Evolutionary conservation across 2,329 filamentous ascomycete genomes (phyloP).

Genomic region (Ceratocystiopsis brevicomis): DNA sequence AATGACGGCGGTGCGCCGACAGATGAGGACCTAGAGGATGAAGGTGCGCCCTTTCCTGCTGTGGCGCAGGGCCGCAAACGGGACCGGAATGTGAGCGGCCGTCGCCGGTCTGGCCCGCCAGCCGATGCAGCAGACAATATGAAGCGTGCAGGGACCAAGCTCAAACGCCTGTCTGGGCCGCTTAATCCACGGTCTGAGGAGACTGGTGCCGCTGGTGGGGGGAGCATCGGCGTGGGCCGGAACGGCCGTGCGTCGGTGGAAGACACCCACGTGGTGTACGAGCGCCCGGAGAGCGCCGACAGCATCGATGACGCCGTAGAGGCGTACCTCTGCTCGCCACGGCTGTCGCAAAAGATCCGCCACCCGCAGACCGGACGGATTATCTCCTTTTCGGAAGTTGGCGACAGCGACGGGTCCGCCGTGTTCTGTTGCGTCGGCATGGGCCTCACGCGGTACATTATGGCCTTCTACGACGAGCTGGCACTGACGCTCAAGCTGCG

Average conservation of each 20-base stretch:
- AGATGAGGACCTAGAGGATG: constrained; percentile 30
- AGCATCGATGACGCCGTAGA: constrained; percentile 80
- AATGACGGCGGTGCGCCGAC: no score
- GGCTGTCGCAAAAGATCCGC: constrained; percentile 70
- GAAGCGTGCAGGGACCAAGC: constrained; percentile 37
- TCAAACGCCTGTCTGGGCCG: constrained; percentile 38
- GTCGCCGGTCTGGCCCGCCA: constrained; percentile 24
- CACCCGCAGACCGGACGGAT: constrained; percentile 72
- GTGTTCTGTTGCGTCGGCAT: constrained; percentile 96
- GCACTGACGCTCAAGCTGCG: constrained; percentile 74
- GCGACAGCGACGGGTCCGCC: constrained; percentile 74
- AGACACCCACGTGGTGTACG: constrained; percentile 32
- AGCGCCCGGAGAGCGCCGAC: constrained; percentile 60
- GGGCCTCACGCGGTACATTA: constrained; percentile 90
- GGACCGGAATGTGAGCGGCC: constrained; percentile 27
- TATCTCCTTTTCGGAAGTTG: constrained; percentile 94
- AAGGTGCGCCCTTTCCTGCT: constrained; percentile 48
- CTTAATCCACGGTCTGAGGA: constrained; percentile 24
- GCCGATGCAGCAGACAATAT: constrained; percentile 24
- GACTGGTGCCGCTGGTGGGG: background rate
- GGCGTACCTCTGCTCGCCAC: constrained; percentile 62
- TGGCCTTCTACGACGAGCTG: constrained; percentile 91
- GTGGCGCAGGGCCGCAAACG: constrained; percentile 41
- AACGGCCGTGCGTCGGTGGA: background rate
- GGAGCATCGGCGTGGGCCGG: no score